These are phyloP conservation scores for Talaromyces funiculosus DNA, from an alignment of 2,329 filamentous ascomycete genomes.

Conservation along the genomic window DNA sequence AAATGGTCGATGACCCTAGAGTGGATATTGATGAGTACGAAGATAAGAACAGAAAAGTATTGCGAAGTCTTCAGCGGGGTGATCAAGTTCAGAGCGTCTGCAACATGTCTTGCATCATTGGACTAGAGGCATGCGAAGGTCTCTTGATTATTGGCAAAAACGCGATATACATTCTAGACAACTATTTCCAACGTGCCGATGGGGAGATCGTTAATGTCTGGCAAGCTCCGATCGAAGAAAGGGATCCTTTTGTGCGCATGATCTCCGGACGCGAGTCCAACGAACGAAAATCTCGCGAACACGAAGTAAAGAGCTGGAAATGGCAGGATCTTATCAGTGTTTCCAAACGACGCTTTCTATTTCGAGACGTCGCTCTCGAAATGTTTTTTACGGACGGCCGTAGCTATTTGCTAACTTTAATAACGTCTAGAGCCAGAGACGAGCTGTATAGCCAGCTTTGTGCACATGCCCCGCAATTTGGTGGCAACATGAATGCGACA, in stretches of 20 bases:
- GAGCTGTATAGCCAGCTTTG: slow-evolving; percentile 73
- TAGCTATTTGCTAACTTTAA: slow-evolving; percentile 85
- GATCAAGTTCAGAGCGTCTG: slow-evolving; percentile 91
- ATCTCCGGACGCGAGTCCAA: slow-evolving; percentile 71
- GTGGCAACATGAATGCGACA: slow-evolving; percentile 60
- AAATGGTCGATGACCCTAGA: slow-evolving; percentile 89
- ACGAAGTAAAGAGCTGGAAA: slow-evolving; percentile 83
- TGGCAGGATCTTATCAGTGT: slow-evolving; percentile 94
- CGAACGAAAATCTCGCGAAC: slow-evolving; percentile 57
- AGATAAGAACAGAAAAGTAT: slow-evolving; percentile 96
- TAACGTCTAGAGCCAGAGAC: slow-evolving; percentile 67
- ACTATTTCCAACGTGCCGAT: slow-evolving; percentile 89
- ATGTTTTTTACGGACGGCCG: slow-evolving; percentile 95
- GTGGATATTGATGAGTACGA: slow-evolving; percentile 81
- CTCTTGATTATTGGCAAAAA: slow-evolving; percentile 90
- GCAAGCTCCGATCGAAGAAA: slow-evolving; percentile 86
- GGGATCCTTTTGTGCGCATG: slow-evolving; percentile 91
- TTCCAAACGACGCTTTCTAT: slow-evolving; percentile 90
- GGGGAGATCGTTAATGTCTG: slow-evolving; percentile 96
- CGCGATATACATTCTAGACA: slow-evolving; percentile 88
- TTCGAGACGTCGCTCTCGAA: slow-evolving; percentile 93
- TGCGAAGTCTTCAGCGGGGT: slow-evolving; percentile 83
- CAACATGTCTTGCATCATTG: slow-evolving; percentile 91
- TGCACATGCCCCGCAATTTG: slow-evolving; percentile 73
- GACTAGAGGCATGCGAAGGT: slow-evolving; percentile 88